These are phyloP conservation scores for Plectosphaerella sp. DNA, from an alignment of 2,329 filamentous ascomycete genomes.

Conservation along the genomic window DNA sequence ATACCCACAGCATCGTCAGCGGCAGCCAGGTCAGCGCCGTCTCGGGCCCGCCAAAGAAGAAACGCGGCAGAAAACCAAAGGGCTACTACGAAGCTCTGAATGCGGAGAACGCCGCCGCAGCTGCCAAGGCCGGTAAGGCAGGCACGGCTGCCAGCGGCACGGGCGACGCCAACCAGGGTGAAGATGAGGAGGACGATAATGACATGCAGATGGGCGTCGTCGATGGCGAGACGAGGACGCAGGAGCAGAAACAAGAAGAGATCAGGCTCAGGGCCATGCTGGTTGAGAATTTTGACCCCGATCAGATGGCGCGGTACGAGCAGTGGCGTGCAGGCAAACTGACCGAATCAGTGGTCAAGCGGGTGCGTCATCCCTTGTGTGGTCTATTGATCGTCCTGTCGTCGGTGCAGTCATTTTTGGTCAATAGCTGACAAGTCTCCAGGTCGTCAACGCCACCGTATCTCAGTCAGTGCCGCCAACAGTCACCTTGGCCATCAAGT, in stretches of 20 bases:
- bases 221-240: conserved; percentile 55
- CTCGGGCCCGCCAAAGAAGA: conserved; percentile 45
- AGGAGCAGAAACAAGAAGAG: conserved; percentile 64
- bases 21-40: conserved; percentile 52
- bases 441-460: conserved; percentile 76
- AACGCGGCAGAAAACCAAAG: conserved; percentile 59
- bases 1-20: conserved; percentile 55
- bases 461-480: conserved; percentile 72
- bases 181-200: conserved; percentile 48
- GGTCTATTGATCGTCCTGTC: not conserved
- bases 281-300: conserved; percentile 58
- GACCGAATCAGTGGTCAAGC: conserved; percentile 63
- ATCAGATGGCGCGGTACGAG: conserved; percentile 67
- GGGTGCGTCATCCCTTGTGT: conserved; percentile 37
- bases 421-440: conserved; percentile 4
- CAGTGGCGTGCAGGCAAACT: conserved; percentile 67
- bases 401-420: not conserved
- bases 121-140: conserved; percentile 38
- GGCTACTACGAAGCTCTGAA: conserved; percentile 41
- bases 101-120: conserved; percentile 35
- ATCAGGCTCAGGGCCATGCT: conserved; percentile 55
- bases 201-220: conserved; percentile 47
- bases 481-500: conserved; percentile 71
- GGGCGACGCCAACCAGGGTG: conserved; percentile 36
- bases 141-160: conserved; percentile 37